phyloP scores from a whole-genome alignment of 1,139 yeast species.

The Candida tropicalis region DNA sequence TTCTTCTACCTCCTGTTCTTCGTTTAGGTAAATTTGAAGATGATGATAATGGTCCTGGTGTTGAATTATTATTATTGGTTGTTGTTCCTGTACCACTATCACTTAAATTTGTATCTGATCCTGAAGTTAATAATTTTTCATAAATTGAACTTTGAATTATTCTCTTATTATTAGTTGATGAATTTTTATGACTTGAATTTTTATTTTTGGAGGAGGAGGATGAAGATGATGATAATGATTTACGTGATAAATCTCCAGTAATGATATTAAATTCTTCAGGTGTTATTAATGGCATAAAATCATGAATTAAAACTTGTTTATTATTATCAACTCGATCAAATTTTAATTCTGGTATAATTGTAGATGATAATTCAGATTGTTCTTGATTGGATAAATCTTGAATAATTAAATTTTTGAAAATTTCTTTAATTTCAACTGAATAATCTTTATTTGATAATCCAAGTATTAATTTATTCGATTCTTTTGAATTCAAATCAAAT shows the following conservation, averaged over 20 bases:
- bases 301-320: conserved; percentile 29
- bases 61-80: conserved; percentile 15
- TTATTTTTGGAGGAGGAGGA: conserved; percentile 21
- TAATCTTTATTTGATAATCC: conserved; percentile 36
- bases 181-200: background rate
- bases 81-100: conserved; percentile 16
- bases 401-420: conserved; percentile 20
- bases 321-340: background rate
- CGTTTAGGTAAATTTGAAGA: background rate
- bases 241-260: conserved; percentile 41
- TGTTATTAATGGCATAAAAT: conserved; percentile 46
- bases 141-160: conserved; percentile 46
- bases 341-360: background rate
- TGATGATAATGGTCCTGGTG: conserved; percentile 7
- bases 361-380: background rate
- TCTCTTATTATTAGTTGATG: conserved; percentile 32
- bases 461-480: conserved; percentile 36
- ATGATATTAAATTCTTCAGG: conserved; percentile 42
- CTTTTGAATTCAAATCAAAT: conserved; percentile 39
- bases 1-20: conserved; percentile 11
- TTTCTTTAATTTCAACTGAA: conserved; percentile 29
- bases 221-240: conserved; percentile 21
- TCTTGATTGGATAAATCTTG: conserved; percentile 11
- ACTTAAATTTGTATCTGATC: conserved; percentile 41
- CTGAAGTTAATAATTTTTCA: conserved; percentile 41